phyloP scores from a whole-genome alignment of 352 stramenopile species.

The Blastocystis hominis region DNA sequence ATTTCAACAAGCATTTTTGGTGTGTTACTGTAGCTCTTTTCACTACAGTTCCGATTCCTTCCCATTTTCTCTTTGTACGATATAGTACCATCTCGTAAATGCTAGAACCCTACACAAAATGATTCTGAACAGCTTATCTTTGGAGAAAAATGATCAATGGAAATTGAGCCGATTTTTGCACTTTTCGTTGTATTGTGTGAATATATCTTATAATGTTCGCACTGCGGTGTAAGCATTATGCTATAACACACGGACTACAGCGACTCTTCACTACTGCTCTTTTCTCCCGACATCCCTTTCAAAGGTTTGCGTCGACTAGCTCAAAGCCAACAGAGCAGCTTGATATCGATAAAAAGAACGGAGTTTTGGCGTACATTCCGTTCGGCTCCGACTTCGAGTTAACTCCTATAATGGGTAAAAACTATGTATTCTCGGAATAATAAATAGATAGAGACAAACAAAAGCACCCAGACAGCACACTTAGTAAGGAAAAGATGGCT shows the following conservation, averaged over 20 bases:
- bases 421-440: background rate
- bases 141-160: no score
- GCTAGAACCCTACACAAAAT: no score
- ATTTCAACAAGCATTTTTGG: no score
- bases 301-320: background rate
- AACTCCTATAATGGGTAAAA: background rate
- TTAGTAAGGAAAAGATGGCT: background rate
- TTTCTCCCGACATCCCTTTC: background rate
- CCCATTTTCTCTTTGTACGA: no score
- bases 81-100: no score
- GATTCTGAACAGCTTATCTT: no score
- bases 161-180: background rate
- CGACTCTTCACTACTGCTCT: background rate
- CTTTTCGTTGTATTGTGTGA: background rate
- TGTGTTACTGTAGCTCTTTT: no score
- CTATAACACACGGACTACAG: background rate
- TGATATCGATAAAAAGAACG: constrained; percentile 56
- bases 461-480: background rate
- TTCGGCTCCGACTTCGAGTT: constrained; percentile 31
- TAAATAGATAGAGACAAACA: background rate
- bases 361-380: constrained; percentile 27
- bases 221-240: background rate
- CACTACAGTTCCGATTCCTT: no score
- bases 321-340: constrained; percentile 24
- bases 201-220: background rate